Evolutionary conservation across 495 filamentous ascomycete species (phyloP), one percentile per base, ranked within the genome.

Genomic region (Penicillium longicatenatum): DNA sequence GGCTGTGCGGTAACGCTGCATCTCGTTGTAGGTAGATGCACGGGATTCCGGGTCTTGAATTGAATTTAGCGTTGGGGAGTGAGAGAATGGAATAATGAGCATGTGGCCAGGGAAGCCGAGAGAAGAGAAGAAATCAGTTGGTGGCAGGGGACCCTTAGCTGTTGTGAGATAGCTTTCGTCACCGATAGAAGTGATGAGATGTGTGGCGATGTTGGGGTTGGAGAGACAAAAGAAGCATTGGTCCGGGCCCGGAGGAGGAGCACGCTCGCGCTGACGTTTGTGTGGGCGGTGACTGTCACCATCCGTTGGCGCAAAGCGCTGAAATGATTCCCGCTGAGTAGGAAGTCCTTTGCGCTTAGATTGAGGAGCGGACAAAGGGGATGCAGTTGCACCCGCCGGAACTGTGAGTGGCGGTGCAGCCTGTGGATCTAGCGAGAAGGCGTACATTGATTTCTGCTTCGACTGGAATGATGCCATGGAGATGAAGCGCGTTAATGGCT

Each of bases 201-300:
- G 93, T 0, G 87, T 89, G 35, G 89, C 87, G 26, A 95, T 73
- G 52, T 86, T 86, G 17, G 87, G 84, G 67, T 94, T 97, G 9
- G 87, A 89, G 5, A 98, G 79, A 69, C 94, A 98, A 80, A 98
- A 97, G 80, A 93, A 98, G 69, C 94, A 98, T 59, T 85, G 80
- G 21, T 87, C 85, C 0, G 91, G 91, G 4, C 84, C 84, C 5
- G 89, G 86, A 1, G 89, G 89, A 9, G 82, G 78, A 11, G 71
- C 78, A 9, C 84, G 80, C 22, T 71, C 39, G 16, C 50, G 54
- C 7, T 59, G 62, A 39, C 82, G 79, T 55, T 91, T 88, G 30
- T 74, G 72, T n/a, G 78, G 70, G 21, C 77, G 74, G 9, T 57
- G 48, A 35, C 73, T 61, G 39, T 68, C 59, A 42, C 70, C 58